These are phyloP conservation scores for Beauveria sp. DNA, from an alignment of 2,329 filamentous ascomycete species.

Conservation along the genomic window DNA sequence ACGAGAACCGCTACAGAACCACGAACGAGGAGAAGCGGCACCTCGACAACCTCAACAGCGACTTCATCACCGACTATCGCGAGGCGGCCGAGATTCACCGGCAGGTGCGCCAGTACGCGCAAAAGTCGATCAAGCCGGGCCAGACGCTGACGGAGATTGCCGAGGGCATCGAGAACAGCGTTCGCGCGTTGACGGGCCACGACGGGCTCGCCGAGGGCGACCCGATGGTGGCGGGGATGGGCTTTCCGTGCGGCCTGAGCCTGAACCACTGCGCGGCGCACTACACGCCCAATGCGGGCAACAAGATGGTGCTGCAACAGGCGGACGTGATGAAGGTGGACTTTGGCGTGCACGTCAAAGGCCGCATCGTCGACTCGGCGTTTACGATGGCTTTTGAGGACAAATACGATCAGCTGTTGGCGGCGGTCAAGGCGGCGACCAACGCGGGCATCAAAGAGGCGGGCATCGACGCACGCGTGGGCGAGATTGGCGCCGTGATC, in stretches of 20 bases:
- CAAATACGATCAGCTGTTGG: constrained; percentile 65
- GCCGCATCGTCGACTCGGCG: constrained; percentile 72
- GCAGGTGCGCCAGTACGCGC: constrained; percentile 76
- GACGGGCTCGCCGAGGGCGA: constrained; percentile 71
- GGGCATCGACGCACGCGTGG: constrained; percentile 83
- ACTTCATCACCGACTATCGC: constrained; percentile 74
- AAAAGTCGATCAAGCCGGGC: constrained; percentile 73
- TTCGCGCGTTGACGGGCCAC: constrained; percentile 70
- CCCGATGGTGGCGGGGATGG: constrained; percentile 70
- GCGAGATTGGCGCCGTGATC: constrained; percentile 74
- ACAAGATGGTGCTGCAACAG: constrained; percentile 64
- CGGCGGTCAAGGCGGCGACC: constrained; percentile 66
- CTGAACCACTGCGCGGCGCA: constrained; percentile 82
- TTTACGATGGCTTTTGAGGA: constrained; percentile 73
- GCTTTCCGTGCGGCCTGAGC: constrained; percentile 77
- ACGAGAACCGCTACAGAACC: constrained; percentile 70
- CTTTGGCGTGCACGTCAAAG: constrained; percentile 74
- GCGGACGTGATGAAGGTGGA: constrained; percentile 78
- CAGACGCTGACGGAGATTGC: constrained; percentile 75
- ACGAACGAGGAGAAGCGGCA: constrained; percentile 79
- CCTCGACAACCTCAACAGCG: constrained; percentile 71
- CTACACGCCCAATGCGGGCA: constrained; percentile 80
- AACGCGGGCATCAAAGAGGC: constrained; percentile 79
- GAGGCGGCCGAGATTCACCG: constrained; percentile 84
- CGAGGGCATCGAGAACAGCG: constrained; percentile 78